phyloP scores from a whole-genome alignment of 2,329 filamentous ascomycete species.

The Monascus ruber region DNA sequence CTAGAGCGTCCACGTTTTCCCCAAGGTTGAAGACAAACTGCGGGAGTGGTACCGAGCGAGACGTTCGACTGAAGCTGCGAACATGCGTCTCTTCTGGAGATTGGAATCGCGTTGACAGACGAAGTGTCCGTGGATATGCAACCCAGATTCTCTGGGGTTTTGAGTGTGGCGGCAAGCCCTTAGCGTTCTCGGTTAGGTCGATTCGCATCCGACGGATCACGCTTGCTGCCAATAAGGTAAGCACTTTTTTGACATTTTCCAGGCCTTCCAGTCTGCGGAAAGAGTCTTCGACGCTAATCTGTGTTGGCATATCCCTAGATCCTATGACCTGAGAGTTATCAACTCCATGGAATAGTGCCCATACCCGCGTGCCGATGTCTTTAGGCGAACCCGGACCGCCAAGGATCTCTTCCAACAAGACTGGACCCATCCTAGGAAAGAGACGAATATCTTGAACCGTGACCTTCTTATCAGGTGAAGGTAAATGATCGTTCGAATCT shows the following conservation, averaged over 20 bases:
- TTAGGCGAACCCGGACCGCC: constrained; percentile 57
- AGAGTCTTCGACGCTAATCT: constrained; percentile 92
- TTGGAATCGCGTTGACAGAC: constrained; percentile 63
- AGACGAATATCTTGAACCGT: constrained; percentile 55
- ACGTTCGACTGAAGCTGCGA: constrained; percentile 57
- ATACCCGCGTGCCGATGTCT: constrained; percentile 61
- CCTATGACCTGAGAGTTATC: constrained; percentile 64
- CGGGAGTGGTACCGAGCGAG: constrained; percentile 63
- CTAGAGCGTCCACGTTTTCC: constrained; percentile 48
- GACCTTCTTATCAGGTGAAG: constrained; percentile 35
- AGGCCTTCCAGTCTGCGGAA: constrained; percentile 61
- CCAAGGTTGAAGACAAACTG: constrained; percentile 58
- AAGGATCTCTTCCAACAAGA: constrained; percentile 56
- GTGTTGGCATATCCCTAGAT: constrained; percentile 61
- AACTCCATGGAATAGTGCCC: constrained; percentile 69
- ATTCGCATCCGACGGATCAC: constrained; percentile 66
- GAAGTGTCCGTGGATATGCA: constrained; percentile 68
- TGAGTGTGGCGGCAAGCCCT: constrained; percentile 6
- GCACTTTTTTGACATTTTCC: constrained; percentile 53
- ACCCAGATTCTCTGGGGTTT: constrained; percentile 49
- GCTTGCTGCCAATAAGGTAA: constrained; percentile 56
- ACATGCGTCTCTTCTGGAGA: constrained; percentile 43
- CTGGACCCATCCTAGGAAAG: constrained; percentile 51
- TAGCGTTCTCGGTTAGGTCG: constrained; percentile 54
- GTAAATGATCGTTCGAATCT: constrained; percentile 23